A percentile compares a stretch with the other conserved stretches of the same genome.
Conservation (phyloP, 2,329 filamentous ascomycete species). For the Neodidymelliopsis sp. region DNA sequence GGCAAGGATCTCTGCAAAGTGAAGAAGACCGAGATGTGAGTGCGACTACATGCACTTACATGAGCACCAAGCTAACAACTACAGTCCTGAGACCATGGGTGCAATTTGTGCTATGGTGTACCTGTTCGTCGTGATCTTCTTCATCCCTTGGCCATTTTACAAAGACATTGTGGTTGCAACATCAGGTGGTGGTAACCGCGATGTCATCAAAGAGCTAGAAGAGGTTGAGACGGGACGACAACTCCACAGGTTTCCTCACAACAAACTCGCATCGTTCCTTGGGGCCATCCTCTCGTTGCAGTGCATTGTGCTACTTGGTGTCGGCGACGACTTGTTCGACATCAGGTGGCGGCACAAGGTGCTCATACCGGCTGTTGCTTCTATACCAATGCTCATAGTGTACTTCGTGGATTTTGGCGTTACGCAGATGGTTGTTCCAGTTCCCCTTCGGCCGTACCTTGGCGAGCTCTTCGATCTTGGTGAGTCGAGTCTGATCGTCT, state of each 20-base stretch:
- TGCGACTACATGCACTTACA: slow-evolving; percentile 12
- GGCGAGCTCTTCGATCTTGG: slow-evolving; percentile 84
- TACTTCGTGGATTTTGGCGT: slow-evolving; percentile 99
- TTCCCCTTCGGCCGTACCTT: slow-evolving; percentile 82
- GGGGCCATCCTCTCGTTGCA: slow-evolving; percentile 94
- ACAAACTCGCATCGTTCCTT: slow-evolving; percentile 94
- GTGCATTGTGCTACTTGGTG: slow-evolving; percentile 86
- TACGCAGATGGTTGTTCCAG: slow-evolving; percentile 90
- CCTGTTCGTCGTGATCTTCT: slow-evolving; percentile 84
- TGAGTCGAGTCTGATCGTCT: slow-evolving; percentile 24
- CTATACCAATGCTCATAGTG: slow-evolving; percentile 91
- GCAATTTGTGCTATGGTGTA: slow-evolving; percentile 93
- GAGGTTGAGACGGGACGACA: slow-evolving; percentile 83
- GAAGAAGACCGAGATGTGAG: slow-evolving; percentile 76
- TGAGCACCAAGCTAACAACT: slow-evolving; percentile 25
- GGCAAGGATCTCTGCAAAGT: slow-evolving; percentile 87
- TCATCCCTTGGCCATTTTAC: slow-evolving; percentile 97
- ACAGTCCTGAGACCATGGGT: slow-evolving; percentile 91
- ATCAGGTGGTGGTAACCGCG: slow-evolving; percentile 89
- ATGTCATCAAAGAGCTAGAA: slow-evolving; percentile 77
- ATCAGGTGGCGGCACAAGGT: slow-evolving; percentile 99
- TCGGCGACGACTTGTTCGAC: slow-evolving; percentile 96
- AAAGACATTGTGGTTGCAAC: slow-evolving; percentile 97
- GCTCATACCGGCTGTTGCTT: slow-evolving; percentile 93
- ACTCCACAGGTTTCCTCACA: slow-evolving; percentile 91